Conservation (phyloP, 2,329 filamentous ascomycete species). For the Aspergillus brunneoviolaceus region DNA sequence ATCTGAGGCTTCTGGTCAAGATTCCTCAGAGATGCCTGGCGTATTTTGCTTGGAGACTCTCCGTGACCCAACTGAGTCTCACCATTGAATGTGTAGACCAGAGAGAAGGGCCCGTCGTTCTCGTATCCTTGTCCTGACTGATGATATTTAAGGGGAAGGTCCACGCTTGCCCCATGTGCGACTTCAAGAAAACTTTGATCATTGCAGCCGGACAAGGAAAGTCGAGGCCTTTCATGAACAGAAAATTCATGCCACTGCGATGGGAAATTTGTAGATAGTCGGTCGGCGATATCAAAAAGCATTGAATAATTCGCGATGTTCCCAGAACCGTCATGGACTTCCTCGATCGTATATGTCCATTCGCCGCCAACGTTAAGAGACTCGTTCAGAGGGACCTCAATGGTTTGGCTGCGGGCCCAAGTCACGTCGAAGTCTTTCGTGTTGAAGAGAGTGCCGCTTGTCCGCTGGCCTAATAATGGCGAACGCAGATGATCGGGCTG, state of each 20-base stretch:
- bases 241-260: conserved; percentile 73
- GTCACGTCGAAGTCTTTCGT: conserved; percentile 57
- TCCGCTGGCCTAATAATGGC: conserved; percentile 65
- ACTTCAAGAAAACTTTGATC: conserved; percentile 78
- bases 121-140: conserved; percentile 58
- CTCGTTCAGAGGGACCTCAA: conserved; percentile 85
- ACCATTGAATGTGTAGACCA: conserved; percentile 81
- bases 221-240: conserved; percentile 81
- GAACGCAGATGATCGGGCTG: conserved; percentile 84
- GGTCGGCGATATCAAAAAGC: conserved; percentile 66
- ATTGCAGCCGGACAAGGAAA: conserved; percentile 72
- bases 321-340: conserved; percentile 86
- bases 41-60: conserved; percentile 57
- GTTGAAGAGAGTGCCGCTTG: conserved; percentile 57
- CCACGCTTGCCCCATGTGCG: conserved; percentile 67
- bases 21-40: conserved; percentile 57
- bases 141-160: conserved; percentile 70
- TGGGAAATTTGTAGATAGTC: conserved; percentile 57
- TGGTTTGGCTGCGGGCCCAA: conserved; percentile 75
- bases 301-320: conserved; percentile 73
- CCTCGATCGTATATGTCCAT: conserved; percentile 88
- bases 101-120: conserved; percentile 65
- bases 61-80: conserved; percentile 70
- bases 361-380: conserved; percentile 74
- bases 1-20: conserved; percentile 66